Conservation (phyloP, 345 rosid genomes). For the Eucalyptus decipiens region DNA sequence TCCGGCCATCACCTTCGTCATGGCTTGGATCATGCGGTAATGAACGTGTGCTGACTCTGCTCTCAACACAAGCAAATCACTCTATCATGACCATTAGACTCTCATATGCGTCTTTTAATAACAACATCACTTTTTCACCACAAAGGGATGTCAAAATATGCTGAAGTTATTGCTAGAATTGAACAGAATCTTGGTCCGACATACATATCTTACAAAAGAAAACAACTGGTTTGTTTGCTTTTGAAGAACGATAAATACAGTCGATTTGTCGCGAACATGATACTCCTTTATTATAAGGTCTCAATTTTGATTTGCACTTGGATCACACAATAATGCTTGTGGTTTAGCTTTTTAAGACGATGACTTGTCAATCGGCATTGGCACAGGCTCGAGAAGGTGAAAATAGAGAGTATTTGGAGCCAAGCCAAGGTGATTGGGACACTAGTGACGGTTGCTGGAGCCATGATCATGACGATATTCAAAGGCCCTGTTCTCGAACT, state of each 20-base stretch:
- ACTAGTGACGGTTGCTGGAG: conserved; percentile 71
- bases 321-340: no score
- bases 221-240: no score
- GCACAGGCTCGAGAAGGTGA: conserved; percentile 63
- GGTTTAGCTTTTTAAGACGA: no score
- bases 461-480: conserved; percentile 78
- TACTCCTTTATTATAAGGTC: not conserved
- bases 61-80: not conserved
- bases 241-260: not conserved
- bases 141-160: not conserved
- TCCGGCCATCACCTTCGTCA: conserved; percentile 74
- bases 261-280: not conserved
- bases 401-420: conserved; percentile 34
- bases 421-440: conserved; percentile 67
- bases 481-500: conserved; percentile 55
- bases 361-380: not conserved
- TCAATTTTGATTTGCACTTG: not conserved
- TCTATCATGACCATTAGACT: not conserved
- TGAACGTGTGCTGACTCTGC: not conserved
- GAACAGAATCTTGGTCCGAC: not conserved
- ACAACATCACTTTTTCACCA: not conserved
- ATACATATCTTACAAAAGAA: no score
- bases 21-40: conserved; percentile 61
- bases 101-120: not conserved
- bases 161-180: not conserved